Evolutionary conservation across 1,139 yeast genomes (phyloP).

Genomic region (Blastobotrys malaysiensis): DNA sequence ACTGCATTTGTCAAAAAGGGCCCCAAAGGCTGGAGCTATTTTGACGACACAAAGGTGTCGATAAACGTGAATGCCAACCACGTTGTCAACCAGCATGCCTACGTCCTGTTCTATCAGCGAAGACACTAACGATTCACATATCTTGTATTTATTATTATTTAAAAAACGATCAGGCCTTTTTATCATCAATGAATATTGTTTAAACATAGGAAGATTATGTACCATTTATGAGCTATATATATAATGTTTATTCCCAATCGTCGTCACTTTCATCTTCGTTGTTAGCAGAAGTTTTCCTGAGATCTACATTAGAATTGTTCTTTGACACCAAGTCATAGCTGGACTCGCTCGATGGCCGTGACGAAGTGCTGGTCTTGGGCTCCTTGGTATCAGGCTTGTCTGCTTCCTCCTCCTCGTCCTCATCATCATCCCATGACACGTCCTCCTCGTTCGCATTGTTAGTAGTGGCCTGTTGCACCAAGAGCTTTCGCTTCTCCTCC

Average conservation of each 20-base stretch:
- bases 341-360: slow-evolving; percentile 38
- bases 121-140: slow-evolving; percentile 5
- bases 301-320: slow-evolving; percentile 33
- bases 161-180: background rate
- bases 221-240: background rate
- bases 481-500: slow-evolving; percentile 61
- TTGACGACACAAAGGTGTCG: slow-evolving; percentile 64
- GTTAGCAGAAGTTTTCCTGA: slow-evolving; percentile 15
- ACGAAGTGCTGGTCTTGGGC: slow-evolving; percentile 10
- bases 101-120: slow-evolving; percentile 57
- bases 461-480: slow-evolving; percentile 44
- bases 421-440: slow-evolving; percentile 58
- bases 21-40: slow-evolving; percentile 62
- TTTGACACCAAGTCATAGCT: slow-evolving; percentile 39
- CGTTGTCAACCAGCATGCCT: slow-evolving; percentile 61
- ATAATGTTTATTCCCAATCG: slow-evolving; percentile 47
- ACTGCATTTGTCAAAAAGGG: slow-evolving; percentile 76
- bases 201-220: no score
- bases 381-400: slow-evolving; percentile 14
- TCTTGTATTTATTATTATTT: background rate
- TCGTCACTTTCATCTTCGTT: slow-evolving; percentile 46
- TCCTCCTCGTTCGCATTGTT: slow-evolving; percentile 37
- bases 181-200: no score
- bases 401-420: slow-evolving; percentile 23
- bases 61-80: slow-evolving; percentile 38